Evolutionary conservation across 768 basidiomycete genomes (phyloP), one percentile per base, ranked within the genome.

Genomic region (Termitomyces sp.): DNA sequence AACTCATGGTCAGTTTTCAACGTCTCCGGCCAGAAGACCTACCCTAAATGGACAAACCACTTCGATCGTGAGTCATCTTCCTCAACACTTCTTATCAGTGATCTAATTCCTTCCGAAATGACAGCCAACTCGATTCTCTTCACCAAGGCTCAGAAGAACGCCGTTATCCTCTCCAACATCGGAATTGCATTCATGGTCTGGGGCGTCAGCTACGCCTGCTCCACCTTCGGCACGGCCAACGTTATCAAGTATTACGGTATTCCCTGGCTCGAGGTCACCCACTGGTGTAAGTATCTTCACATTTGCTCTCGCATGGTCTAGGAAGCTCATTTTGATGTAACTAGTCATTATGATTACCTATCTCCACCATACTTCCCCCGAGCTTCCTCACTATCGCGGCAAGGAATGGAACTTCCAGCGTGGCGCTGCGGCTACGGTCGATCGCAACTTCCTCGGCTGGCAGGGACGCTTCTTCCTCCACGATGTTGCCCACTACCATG

Each of bases 71-170:
- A 38, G 51, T 16, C 33, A 53, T 16, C 51, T 12, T 53, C 35
- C 12, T 22, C n/a, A 4, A 36, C 36, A 15, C 36, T 13, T 22
- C 35, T 22, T 15, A 3, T 8, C 20, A 22, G 22, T 16, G 13
- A 7, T 7, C 22, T 53, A 13, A 53, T 54, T 2, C 35, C 3
- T 2, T 38, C 0, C 20, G 20, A 53, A 38, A 9, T 12, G 13
- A 20, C 63, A 86, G 85, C 85, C 4, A 79, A 79, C 64, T 84
- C 84, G 2, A 74, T 85, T 33, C 70, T 88, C 8, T 88, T 86
- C 74, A 51, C 76, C 39, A 76, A 77, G 63, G 74, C 72, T 11
- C 85, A 88, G 65, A 74, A 79, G 12, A 77, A 77, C 59, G 79
- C 75, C 7, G 84, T 88, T n/a, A 76, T 86, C 61, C 50, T 51